Percentiles rank a stretch among this genome's conserved stretches.
Conservation (phyloP, 192 early-diverging fungal genomes). For the Coemansia sp. region DNA sequence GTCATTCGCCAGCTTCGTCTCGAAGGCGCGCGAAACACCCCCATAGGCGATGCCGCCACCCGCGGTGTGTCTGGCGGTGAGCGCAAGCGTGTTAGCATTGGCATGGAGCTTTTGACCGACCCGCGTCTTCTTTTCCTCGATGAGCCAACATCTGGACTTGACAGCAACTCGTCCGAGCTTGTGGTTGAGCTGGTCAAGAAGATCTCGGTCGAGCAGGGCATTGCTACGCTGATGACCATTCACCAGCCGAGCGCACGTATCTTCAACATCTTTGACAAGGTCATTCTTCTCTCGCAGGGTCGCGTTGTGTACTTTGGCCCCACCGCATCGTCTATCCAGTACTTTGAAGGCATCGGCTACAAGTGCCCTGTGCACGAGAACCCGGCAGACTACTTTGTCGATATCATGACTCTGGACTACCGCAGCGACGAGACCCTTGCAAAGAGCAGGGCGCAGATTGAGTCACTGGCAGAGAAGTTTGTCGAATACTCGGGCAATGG, state of each 20-base stretch:
- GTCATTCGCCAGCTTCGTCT: conserved; percentile 69
- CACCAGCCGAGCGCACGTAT: conserved; percentile 87
- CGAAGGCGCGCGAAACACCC: conserved; percentile 59
- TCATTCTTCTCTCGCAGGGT: conserved; percentile 72
- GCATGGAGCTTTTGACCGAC: conserved; percentile 56
- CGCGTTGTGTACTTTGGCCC: conserved; percentile 63
- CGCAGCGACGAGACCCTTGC: conserved; percentile 44
- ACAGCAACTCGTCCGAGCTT: conserved; percentile 66
- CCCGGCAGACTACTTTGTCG: conserved; percentile 71
- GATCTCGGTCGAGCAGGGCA: conserved; percentile 60
- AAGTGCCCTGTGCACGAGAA: conserved; percentile 73
- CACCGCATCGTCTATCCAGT: conserved; percentile 37
- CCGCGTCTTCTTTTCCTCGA: conserved; percentile 59
- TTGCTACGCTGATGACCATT: conserved; percentile 82
- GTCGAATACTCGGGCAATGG: conserved; percentile 13
- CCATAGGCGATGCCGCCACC: conserved; percentile 49
- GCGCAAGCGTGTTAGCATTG: conserved; percentile 57
- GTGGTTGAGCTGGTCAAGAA: conserved; percentile 64
- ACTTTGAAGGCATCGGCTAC: conserved; percentile 56
- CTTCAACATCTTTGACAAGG: conserved; percentile 80
- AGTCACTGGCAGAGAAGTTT: conserved; percentile 42
- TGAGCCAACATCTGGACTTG: conserved; percentile 69
- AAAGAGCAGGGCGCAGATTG: conserved; percentile 45
- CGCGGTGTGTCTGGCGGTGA: conserved; percentile 61
- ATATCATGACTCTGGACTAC: conserved; percentile 62